Base-by-base conservation (phyloP, 169 alveolate species). In the Plasmodium cynomolgi region DNA sequence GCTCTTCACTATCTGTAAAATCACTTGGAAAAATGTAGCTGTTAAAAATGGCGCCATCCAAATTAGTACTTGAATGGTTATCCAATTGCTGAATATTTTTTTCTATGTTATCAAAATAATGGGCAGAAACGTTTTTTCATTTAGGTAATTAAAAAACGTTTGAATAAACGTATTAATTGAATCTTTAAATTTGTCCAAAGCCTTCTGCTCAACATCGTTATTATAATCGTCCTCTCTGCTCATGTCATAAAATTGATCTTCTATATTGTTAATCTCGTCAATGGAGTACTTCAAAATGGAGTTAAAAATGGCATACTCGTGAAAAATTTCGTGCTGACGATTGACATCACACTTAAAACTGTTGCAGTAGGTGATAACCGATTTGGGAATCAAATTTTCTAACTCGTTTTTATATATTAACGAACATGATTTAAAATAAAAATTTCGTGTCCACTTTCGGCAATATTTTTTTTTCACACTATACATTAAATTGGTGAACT, bases 401-500 rank as follows among this genome's bases (percentile, higher is more conserved):
- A 47, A 58, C 33, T 90, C 94, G 20, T 90, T 90, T 90, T 90
- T 90, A 80, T 90, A 90, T 62, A 90, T 80, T 20, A 90, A 73
- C 0, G 94, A 90, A 80, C 74, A 80, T 29, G 91, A 80, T 90
- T 90, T 90, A 80, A 90, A 90, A 68, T 79, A 90, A 56, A 90
- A 90, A 80, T 90, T 90, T 80, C 90, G 41, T 17, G 29, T 29
- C 94, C 94, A 90, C 72, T 90, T 90, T 90, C 91, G 33, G 82
- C 41, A 47, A 80, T 90, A 44, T 80, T 90, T 90, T 33, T 90
- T 90, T 34, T 75, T 74, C 72, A 90, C 94, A 90, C 58, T 80
- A 80, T 90, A 90, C 91, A 90, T 80, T 62, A 90, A 90, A 58
- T 80, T 90, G 33, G 94, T 90, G 73, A 90, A 80, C 58, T 80